Conservation (phyloP, 441 rosid genomes). For the Eugenia klotzschiana region DNA sequence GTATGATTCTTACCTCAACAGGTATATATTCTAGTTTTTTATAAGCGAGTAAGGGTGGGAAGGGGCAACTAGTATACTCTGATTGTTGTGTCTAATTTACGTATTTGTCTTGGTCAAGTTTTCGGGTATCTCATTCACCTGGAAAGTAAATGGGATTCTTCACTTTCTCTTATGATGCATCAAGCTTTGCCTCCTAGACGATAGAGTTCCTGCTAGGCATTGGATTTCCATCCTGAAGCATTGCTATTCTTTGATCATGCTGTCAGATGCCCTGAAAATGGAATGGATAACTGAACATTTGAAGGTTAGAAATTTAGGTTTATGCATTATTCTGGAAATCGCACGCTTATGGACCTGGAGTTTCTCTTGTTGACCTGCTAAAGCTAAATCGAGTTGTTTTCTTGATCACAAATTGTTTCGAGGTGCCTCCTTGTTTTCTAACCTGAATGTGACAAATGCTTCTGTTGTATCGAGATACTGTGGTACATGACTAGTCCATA, state of each 20-base stretch:
- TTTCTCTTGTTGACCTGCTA: background rate
- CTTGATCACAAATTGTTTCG: background rate
- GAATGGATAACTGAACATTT: background rate
- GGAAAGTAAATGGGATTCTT: background rate
- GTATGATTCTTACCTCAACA: slow-evolving; percentile 83
- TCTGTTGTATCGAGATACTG: background rate
- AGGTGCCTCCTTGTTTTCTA: background rate
- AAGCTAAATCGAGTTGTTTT: background rate
- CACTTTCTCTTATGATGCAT: background rate
- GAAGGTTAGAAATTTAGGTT: background rate
- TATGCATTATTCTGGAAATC: background rate
- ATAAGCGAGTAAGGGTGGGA: background rate
- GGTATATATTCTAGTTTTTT: slow-evolving; percentile 25
- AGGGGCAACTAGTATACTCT: background rate
- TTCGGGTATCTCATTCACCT: background rate
- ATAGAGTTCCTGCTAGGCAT: background rate
- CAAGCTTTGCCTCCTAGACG: background rate
- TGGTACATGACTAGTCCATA: background rate
- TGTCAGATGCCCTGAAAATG: background rate
- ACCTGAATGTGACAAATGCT: background rate
- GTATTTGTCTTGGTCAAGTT: background rate
- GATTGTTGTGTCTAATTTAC: background rate
- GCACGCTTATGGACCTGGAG: background rate
- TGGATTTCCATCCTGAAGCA: background rate
- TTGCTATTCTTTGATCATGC: background rate